Conservation (phyloP, 345 rosid species). For the Salix purpurea region DNA sequence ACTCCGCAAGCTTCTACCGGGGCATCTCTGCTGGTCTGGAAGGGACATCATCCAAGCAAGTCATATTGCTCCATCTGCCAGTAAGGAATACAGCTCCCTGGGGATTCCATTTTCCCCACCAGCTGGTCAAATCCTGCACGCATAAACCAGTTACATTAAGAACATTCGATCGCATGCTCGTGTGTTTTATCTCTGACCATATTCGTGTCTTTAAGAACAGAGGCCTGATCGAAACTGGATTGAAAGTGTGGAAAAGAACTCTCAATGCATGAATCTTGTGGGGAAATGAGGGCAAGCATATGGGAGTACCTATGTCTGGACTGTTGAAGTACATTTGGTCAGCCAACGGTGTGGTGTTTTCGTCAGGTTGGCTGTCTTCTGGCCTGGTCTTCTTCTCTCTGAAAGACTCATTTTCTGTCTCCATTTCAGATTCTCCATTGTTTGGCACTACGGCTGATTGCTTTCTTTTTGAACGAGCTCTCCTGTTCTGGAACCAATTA, state of each 20-base stretch:
- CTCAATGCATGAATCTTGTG: not conserved
- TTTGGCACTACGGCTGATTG: conserved; percentile 18
- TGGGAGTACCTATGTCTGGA: conserved; percentile 12
- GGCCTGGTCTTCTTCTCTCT: conserved; percentile 34
- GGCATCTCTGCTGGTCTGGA: not conserved
- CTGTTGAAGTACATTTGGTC: conserved; percentile 12
- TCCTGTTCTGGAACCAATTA: conserved; percentile 77
- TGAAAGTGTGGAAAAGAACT: not conserved
- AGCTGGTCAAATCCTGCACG: conserved; percentile 51
- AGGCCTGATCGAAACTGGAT: not conserved
- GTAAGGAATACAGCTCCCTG: conserved; percentile 20
- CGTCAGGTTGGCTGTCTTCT: conserved; percentile 17
- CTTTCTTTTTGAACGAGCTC: conserved; percentile 69
- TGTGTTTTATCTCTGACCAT: too few relatives aligned
- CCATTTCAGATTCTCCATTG: conserved; percentile 20
- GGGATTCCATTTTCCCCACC: conserved; percentile 32
- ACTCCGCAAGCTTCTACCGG: not conserved
- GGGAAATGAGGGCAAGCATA: not conserved
- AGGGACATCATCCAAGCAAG: conserved; percentile 14
- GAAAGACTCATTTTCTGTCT: conserved; percentile 21
- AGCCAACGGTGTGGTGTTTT: not conserved
- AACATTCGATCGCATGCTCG: not conserved
- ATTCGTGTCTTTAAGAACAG: not conserved
- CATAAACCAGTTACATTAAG: not conserved
- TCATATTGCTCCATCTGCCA: conserved; percentile 22